These are phyloP conservation scores for Rhodotorula sp. DNA, from an alignment of 1,284 basidiomycete genomes.

Conservation along the genomic window DNA sequence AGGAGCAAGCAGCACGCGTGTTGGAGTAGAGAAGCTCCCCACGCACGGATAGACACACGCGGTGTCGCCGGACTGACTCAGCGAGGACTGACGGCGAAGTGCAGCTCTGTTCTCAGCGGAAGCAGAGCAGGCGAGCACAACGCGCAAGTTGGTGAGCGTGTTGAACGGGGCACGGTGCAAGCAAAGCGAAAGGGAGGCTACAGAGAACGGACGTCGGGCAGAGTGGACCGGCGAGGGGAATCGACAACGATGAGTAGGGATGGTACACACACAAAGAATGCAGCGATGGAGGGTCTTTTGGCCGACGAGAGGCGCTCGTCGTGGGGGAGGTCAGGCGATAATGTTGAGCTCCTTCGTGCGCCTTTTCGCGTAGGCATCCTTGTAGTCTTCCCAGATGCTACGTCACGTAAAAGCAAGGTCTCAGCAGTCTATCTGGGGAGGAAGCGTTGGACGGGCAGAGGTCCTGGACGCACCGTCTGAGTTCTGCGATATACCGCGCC, in stretches of 20 bases:
- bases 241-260: neutral
- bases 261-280: neutral
- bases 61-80: neutral
- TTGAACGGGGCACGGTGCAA: neutral
- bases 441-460: too few relatives aligned
- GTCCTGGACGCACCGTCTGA: conserved; percentile 48
- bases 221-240: neutral
- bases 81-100: neutral
- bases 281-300: neutral
- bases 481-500: conserved; percentile 82
- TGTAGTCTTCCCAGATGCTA: conserved; percentile 94
- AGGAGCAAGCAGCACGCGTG: too few relatives aligned
- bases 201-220: neutral
- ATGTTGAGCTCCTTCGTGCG: conserved; percentile 53
- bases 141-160: too few relatives aligned
- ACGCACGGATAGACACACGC: too few relatives aligned
- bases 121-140: neutral
- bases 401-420: too few relatives aligned
- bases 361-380: conserved; percentile 76
- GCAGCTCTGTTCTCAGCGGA: neutral
- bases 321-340: conserved; percentile 39
- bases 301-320: neutral
- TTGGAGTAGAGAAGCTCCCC: too few relatives aligned
- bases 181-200: neutral
- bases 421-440: too few relatives aligned